Evolutionary conservation across 176 grass and related monocot genomes (phyloP).

Genomic region (Oropetium thomaeum): DNA sequence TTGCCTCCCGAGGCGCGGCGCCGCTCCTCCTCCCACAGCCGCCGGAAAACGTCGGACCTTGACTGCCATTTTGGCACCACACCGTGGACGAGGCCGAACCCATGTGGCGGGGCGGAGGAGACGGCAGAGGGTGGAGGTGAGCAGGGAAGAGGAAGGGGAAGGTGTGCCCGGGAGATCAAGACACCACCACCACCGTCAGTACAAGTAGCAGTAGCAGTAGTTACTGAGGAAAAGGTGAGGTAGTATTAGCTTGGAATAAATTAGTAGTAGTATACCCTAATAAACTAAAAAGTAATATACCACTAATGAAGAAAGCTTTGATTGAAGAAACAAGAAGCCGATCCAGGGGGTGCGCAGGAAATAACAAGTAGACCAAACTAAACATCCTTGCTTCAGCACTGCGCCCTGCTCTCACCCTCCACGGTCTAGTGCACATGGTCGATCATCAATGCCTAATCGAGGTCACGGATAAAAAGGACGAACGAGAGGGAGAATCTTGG

Average conservation of each 20-base stretch:
- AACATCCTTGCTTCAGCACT: slow-evolving; percentile 47
- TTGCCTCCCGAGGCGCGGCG: not conserved
- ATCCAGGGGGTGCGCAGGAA: not conserved
- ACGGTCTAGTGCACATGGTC: not conserved
- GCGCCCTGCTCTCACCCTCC: not conserved
- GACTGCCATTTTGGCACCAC: slow-evolving; percentile 40
- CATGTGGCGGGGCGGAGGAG: slow-evolving; percentile 21
- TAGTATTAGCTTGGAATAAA: not conserved
- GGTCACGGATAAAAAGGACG: not conserved
- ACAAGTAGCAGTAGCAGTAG: not conserved
- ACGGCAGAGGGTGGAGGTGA: not conserved
- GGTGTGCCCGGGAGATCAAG: slow-evolving; percentile 25
- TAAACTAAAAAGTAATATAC: not conserved
- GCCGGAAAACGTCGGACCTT: not conserved
- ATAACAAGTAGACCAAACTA: slow-evolving; percentile 21
- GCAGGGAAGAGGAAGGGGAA: not conserved
- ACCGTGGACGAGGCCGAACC: slow-evolving; percentile 17
- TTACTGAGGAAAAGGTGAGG: not conserved
- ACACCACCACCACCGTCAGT: not conserved
- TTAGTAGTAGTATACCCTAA: slow-evolving; percentile 9
- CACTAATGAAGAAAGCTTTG: not conserved
- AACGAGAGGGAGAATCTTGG: slow-evolving; percentile 22
- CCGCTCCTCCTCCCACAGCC: not conserved
- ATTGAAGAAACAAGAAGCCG: slow-evolving; percentile 17
- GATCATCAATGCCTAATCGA: not conserved